phyloP scores from a whole-genome alignment of 352 stramenopile species.

The Phytophthora europaea region DNA sequence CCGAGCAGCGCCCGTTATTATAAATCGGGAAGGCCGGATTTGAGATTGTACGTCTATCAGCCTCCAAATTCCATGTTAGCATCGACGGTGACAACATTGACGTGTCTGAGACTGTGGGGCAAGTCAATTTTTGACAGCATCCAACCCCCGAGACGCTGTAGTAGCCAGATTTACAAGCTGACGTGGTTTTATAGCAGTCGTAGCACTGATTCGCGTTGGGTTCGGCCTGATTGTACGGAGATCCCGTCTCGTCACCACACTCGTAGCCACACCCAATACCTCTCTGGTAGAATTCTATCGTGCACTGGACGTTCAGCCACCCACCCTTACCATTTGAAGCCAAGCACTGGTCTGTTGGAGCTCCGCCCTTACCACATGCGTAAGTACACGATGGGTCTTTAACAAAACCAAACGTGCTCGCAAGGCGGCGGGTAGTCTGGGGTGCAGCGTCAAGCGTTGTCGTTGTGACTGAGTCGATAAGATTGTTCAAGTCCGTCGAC shows the following conservation, averaged over 20 bases:
- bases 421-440: not conserved
- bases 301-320: not conserved
- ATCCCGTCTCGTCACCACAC: not conserved
- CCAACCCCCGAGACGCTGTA: not conserved
- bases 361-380: not conserved
- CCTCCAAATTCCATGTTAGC: not conserved
- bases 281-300: not conserved
- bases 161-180: not conserved
- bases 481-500: conserved; percentile 3
- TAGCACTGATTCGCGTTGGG: not conserved
- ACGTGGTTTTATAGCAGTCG: not conserved
- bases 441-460: not conserved
- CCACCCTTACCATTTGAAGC: not conserved
- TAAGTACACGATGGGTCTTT: conserved; percentile 1
- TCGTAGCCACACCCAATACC: not conserved
- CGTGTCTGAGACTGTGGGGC: not conserved
- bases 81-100: not conserved
- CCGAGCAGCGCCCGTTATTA: not conserved
- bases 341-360: not conserved
- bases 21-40: conserved; percentile 2
- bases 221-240: not conserved
- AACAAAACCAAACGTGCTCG: conserved; percentile 1
- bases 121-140: not conserved
- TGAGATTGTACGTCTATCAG: not conserved
- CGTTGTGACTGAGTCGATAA: not conserved